phyloP scores from a whole-genome alignment of 257 asterid species.

The Solanum habrochaites region DNA sequence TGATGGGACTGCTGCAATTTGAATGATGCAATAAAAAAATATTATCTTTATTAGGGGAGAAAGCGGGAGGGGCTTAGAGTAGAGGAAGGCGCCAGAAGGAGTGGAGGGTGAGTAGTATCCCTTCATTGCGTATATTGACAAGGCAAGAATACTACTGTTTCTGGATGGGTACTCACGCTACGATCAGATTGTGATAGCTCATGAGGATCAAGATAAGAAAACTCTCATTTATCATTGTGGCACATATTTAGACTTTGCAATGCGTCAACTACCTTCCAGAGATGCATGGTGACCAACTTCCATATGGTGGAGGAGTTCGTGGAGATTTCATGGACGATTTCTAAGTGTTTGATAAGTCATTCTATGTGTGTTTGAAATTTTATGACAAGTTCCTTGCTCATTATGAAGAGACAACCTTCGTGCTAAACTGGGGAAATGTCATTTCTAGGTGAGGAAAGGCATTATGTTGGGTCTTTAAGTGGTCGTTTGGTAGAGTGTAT shows the following conservation, averaged over 20 bases:
- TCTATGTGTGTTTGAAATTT: background rate
- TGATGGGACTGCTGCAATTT: background rate
- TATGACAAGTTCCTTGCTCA: background rate
- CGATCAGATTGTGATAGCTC: background rate
- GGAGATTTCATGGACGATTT: background rate
- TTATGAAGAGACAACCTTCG: background rate
- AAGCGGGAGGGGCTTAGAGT: no score
- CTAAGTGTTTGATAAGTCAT: background rate
- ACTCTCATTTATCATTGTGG: background rate
- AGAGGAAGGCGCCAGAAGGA: no score
- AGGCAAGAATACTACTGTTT: background rate
- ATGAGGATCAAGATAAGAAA: background rate
- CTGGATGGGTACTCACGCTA: background rate
- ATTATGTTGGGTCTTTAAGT: background rate
- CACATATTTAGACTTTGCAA: background rate
- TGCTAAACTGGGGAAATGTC: background rate
- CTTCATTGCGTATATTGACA: background rate
- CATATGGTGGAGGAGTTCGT: background rate
- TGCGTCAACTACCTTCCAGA: background rate
- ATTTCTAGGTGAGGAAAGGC: background rate
- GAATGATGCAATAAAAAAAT: background rate
- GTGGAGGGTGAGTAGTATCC: no score
- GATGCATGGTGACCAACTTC: background rate
- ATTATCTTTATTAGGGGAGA: no score
- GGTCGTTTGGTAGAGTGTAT: no score